Percentiles rank a stretch among this genome's conserved stretches.
phyloP scores from a whole-genome alignment of 2,329 filamentous ascomycete species.

The Dactylella cylindrospora region DNA sequence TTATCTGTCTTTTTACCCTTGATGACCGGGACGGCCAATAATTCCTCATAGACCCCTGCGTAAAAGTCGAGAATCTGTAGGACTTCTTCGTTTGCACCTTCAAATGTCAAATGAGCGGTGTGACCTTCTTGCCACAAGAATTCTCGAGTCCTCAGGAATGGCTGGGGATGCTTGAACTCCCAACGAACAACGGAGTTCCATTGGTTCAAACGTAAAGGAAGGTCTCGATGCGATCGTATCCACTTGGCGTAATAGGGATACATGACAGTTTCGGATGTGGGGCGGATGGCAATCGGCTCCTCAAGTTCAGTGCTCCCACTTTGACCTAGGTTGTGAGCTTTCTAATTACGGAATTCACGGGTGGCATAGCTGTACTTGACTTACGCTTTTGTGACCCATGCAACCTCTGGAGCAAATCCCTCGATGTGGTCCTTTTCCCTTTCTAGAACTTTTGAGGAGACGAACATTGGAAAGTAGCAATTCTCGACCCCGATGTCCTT shows the following conservation, averaged over 20 bases:
- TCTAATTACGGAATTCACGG: not conserved
- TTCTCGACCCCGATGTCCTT: conserved; percentile 91
- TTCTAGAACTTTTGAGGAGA: conserved; percentile 83
- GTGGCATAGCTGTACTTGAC: conserved; percentile 49
- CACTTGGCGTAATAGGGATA: conserved; percentile 95
- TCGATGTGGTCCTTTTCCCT: conserved; percentile 94
- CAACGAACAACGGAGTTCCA: conserved; percentile 96
- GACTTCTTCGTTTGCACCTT: conserved; percentile 80
- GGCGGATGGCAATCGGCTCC: conserved; percentile 70
- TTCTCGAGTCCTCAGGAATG: conserved; percentile 87
- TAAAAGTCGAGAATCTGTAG: conserved; percentile 92
- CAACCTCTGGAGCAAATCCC: conserved; percentile 92
- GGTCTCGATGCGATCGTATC: conserved; percentile 93
- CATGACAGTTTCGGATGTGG: conserved; percentile 78
- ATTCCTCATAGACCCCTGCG: conserved; percentile 84
- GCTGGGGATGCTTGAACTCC: conserved; percentile 90
- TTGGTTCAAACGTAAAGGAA: conserved; percentile 91
- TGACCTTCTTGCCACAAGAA: conserved; percentile 99
- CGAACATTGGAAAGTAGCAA: conserved; percentile 94
- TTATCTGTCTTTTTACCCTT: conserved; percentile 94
- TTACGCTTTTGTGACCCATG: conserved; percentile 82
- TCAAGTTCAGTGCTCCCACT: conserved; percentile 92
- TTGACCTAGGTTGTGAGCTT: conserved; percentile 30
- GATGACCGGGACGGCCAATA: conserved; percentile 91
- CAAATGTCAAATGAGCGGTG: conserved; percentile 83